A percentile compares a stretch with the other conserved stretches of the same genome.
Conservation (phyloP, 495 filamentous ascomycete genomes). For the Niebla homalea region DNA sequence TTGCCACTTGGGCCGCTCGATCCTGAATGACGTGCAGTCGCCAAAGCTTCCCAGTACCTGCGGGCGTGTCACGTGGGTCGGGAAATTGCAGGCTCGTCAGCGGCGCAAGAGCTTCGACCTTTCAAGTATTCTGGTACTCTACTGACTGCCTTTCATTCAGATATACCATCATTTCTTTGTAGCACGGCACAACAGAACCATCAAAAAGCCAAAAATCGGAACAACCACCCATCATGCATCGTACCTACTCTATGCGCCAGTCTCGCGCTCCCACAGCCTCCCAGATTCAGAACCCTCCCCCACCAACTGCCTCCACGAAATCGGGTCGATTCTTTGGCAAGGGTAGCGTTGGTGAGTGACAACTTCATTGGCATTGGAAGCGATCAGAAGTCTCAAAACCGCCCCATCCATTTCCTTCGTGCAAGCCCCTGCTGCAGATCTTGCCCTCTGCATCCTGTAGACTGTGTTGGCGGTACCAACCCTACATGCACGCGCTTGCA, state of each 20-base stretch:
- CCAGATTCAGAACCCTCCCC: constrained; percentile 83
- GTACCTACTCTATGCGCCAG: constrained; percentile 97
- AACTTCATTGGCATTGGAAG: constrained; percentile 1
- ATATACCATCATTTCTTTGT: too few relatives aligned
- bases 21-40: too few relatives aligned
- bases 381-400: not conserved
- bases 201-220: not conserved
- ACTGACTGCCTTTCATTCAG: too few relatives aligned
- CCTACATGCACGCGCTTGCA: too few relatives aligned
- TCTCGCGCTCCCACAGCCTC: constrained; percentile 84
- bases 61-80: too few relatives aligned
- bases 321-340: constrained; percentile 75
- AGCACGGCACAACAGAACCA: not conserved
- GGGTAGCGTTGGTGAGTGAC: constrained; percentile 65
- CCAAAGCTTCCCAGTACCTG: too few relatives aligned
- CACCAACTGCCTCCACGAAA: constrained; percentile 84
- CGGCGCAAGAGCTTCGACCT: not conserved
- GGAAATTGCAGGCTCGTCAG: not conserved
- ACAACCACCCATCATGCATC: constrained; percentile 56
- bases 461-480: not conserved
- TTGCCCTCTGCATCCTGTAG: not conserved
- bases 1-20: too few relatives aligned
- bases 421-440: not conserved
- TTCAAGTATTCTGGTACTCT: too few relatives aligned
- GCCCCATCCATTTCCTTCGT: constrained; percentile 1